These are phyloP conservation scores for Ophiorrhiza pumila DNA, from an alignment of 257 asterid genomes.

Conservation along the genomic window DNA sequence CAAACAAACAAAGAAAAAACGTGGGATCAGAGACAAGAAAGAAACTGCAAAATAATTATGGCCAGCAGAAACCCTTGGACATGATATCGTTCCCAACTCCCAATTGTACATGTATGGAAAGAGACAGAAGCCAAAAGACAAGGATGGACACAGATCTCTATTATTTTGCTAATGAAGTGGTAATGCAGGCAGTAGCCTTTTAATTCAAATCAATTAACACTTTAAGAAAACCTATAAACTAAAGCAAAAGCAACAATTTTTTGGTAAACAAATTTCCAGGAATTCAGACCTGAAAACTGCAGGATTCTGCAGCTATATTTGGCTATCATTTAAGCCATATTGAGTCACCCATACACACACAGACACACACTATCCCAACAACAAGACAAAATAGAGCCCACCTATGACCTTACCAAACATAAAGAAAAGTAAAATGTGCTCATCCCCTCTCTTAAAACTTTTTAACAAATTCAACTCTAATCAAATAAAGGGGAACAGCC, in stretches of 20 bases:
- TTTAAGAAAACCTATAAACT: background rate
- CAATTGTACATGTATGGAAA: background rate
- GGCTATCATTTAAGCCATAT: background rate
- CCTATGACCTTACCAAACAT: conserved; percentile 11
- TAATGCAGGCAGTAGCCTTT: background rate
- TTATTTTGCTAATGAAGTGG: background rate
- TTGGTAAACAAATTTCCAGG: conserved; percentile 9
- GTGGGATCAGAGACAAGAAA: background rate
- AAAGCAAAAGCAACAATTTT: conserved; percentile 11
- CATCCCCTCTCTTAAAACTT: background rate
- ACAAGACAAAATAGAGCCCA: conserved; percentile 27
- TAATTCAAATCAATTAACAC: background rate
- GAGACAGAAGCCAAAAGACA: conserved; percentile 3
- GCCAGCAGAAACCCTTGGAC: background rate
- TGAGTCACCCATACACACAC: background rate
- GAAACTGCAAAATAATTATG: conserved; percentile 1
- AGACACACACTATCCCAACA: conserved; percentile 4
- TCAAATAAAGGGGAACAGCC: conserved; percentile 11
- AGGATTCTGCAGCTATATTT: conserved; percentile 4
- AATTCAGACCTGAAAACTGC: conserved; percentile 3
- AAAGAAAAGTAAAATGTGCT: conserved; percentile 13
- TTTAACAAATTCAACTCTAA: conserved; percentile 11
- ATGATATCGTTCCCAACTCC: background rate
- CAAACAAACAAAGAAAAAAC: background rate
- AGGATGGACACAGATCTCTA: background rate